These are phyloP conservation scores for Pseudonectria buxi DNA, from an alignment of 2,329 filamentous ascomycete genomes.

Conservation along the genomic window DNA sequence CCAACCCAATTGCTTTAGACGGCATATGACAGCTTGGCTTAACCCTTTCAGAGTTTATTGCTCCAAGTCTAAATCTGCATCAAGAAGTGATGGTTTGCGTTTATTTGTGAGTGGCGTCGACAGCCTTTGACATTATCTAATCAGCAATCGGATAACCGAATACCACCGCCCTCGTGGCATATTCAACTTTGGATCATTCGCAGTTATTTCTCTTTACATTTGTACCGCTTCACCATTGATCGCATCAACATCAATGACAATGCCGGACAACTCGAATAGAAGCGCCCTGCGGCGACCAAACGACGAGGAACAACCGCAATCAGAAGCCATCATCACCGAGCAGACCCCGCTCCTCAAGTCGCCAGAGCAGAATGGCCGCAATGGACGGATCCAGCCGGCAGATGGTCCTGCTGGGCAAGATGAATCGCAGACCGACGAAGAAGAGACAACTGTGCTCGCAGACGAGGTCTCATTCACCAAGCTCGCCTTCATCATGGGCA, in stretches of 20 bases:
- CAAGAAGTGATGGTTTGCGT: no score
- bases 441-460: constrained; percentile 42
- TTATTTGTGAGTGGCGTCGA: no score
- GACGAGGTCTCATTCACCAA: constrained; percentile 41
- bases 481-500: constrained; percentile 48
- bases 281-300: constrained; percentile 1
- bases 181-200: no score
- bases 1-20: no score
- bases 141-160: no score
- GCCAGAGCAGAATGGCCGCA: constrained; percentile 2
- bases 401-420: constrained; percentile 3
- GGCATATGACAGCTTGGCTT: no score
- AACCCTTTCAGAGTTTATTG: no score
- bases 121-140: no score
- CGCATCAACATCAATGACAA: constrained; percentile 1
- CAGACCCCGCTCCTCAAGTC: constrained; percentile 22
- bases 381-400: constrained; percentile 3
- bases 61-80: no score
- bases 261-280: constrained; percentile 12
- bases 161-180: no score
- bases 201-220: no score
- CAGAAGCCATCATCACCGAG: constrained; percentile 12
- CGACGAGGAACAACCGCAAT: constrained; percentile 11
- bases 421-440: constrained; percentile 23
- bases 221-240: no score